Evolutionary conservation across 306 rosid genomes (phyloP), one percentile per base, ranked within the genome.

Genomic region (Canavalia gladiata): DNA sequence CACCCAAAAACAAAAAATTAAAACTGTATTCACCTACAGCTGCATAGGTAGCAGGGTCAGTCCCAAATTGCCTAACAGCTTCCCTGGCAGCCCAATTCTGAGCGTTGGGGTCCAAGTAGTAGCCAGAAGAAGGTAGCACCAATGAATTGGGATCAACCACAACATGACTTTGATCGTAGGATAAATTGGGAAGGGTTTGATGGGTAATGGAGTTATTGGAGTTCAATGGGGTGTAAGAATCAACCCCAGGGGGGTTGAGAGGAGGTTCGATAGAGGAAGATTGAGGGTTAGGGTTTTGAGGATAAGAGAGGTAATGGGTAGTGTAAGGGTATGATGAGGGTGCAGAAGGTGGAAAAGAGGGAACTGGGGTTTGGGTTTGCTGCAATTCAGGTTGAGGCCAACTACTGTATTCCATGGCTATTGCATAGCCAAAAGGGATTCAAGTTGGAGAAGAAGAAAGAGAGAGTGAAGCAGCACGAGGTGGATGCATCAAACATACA

Each of bases 41-140:
- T 28, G 50, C 84, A 75, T 60, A 80, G 10, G 3, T 4, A 59
- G 57, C 8, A 4, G 84, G 81, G 78, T 84, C 84, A 7, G 8
- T 2, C 18, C 87, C 87, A 65, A n/a, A 84, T 37, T 79, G 84
- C 68, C 68, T 49, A 41, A 84, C 84, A 75, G 84, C 81, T 28
- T 79, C 87, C 43, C 84, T 79, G 7, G 82, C 84, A 69, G 79
- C 79, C 87, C 82, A 80, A 76, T 35, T 54, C 45, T 80, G 85
- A 3, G 68, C 50, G 68, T 82, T 75, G n/a, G 82, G 78, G 41
- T 70, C 75, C 25, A 7, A 45, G 30, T 69, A 84, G 65, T 80
- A 80, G 18, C 65, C 84, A 46, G 78, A 60, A 76, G 86, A 30
- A 76, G 86, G n/a, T 1, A 49, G 37, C 13, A 1, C 62, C 72